Evolutionary conservation across 306 rosid genomes (phyloP).

Genomic region (Casuarina cunninghamiana): DNA sequence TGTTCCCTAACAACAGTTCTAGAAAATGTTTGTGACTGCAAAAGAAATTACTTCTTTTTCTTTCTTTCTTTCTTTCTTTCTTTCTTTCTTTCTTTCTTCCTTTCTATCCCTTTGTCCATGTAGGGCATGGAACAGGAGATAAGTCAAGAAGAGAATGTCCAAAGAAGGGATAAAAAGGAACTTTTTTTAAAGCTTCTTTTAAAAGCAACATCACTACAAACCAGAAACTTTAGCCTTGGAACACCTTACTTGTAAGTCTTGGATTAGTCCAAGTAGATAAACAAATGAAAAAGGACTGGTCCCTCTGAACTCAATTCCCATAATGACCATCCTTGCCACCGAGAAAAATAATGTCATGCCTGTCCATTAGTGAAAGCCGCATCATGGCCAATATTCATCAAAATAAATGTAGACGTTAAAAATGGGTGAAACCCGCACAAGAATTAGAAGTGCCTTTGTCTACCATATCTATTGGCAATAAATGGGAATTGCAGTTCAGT

Average conservation of each 20-base stretch:
- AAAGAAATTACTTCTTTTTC: not conserved
- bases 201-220: constrained; percentile 18
- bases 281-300: constrained; percentile 78
- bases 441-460: not conserved
- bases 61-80: not conserved
- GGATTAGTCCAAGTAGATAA: constrained; percentile 93
- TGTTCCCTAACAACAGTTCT: not conserved
- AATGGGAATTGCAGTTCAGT: not conserved
- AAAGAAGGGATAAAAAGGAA: not conserved
- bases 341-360: constrained; percentile 98
- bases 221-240: constrained; percentile 4
- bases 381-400: constrained; percentile 10
- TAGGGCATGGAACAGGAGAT: not conserved
- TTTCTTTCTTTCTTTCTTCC: too few relatives aligned
- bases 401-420: constrained; percentile 1
- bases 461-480: not conserved
- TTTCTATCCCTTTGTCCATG: not conserved
- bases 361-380: constrained; percentile 41
- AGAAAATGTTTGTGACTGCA: not conserved
- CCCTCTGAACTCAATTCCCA: constrained; percentile 97
- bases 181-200: not conserved
- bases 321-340: constrained; percentile 99
- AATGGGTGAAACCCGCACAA: not conserved
- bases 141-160: not conserved
- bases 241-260: constrained; percentile 79